Evolutionary conservation across 2,329 filamentous ascomycete genomes (phyloP).

Genomic region (Lojkania enalia): DNA sequence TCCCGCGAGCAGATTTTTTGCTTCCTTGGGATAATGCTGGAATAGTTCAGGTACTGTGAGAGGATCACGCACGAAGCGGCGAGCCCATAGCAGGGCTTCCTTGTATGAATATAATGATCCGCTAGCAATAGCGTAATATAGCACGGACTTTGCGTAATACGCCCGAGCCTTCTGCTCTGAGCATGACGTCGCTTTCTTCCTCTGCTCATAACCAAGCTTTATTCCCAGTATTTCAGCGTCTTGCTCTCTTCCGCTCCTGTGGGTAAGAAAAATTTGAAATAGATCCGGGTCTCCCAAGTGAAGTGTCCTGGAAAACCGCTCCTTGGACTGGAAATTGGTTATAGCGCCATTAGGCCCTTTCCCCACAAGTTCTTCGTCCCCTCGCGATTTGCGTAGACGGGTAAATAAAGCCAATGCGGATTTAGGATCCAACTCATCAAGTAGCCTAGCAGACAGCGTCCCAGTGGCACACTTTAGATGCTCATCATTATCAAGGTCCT

Average conservation of each 20-base stretch:
- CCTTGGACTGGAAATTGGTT: constrained; percentile 1
- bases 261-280: constrained; percentile 18
- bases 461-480: constrained; percentile 18
- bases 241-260: constrained; percentile 9
- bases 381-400: constrained; percentile 23
- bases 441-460: constrained; percentile 5
- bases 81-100: constrained; percentile 41
- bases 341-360: constrained; percentile 7
- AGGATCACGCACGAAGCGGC: constrained; percentile 44
- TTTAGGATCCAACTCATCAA: constrained; percentile 14
- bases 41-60: constrained; percentile 32
- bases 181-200: constrained; percentile 23
- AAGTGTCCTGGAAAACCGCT: background rate
- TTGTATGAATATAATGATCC: constrained; percentile 35
- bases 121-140: constrained; percentile 38
- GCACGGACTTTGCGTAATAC: constrained; percentile 29
- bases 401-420: constrained; percentile 25
- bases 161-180: constrained; percentile 35
- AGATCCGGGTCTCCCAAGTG: constrained; percentile 20
- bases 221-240: constrained; percentile 18
- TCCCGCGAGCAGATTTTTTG: constrained; percentile 29
- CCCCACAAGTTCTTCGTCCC: constrained; percentile 20
- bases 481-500: constrained; percentile 23
- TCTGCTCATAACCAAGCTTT: constrained; percentile 19
- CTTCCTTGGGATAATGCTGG: constrained; percentile 22